Evolutionary conservation across 2,329 filamentous ascomycete genomes (phyloP), one percentile per base, ranked within the genome.

Genomic region (Aureobasidium lini): DNA sequence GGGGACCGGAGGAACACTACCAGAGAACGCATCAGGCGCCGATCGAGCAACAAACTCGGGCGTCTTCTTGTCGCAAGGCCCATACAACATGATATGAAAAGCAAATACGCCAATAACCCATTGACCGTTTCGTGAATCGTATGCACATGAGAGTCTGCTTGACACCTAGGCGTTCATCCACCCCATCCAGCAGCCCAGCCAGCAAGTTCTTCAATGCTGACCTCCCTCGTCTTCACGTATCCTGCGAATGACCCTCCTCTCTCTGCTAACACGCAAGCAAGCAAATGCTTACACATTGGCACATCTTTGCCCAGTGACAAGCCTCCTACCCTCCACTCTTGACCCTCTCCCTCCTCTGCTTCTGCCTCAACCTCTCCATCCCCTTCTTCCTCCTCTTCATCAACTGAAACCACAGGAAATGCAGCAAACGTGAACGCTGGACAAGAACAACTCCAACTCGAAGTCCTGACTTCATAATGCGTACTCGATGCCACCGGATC

Each of bases 401-500:
- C 7, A 2, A n/a, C 4, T 29, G 15, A 1, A 28, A 15, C 8
- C 7, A 73, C 71, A 2, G 76, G 71, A 65, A 91, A 92, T 2
- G 86, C 82, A 18, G 86, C 79, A 63, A 95, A 86, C 0, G 87
- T 81, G 72, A 97, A 97, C 1, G 85, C 86, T 3, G 91, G 87
- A 75, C 94, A 99, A 1, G 84, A 89, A 73, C 94, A 99, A 71
- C 88, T 91, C 94, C 94, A 97, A 1, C 87, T 84, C 1, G 72
- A 66, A 1, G 92, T 79, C 9, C 86, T 83, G 15, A 97, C 88
- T 66, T 89, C 78, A 73, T 96, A 95, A 73, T 95, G 39, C 48
- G 52, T 40, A 44, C 4, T 59, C 43, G 61, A 61, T 61, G 28
- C 62, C 62, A 46, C n/a, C 3, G 57, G 47, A 40, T 59, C 57